Conservation (phyloP, 2,329 filamentous ascomycete species). For the Aurifilum marmelostoma region DNA sequence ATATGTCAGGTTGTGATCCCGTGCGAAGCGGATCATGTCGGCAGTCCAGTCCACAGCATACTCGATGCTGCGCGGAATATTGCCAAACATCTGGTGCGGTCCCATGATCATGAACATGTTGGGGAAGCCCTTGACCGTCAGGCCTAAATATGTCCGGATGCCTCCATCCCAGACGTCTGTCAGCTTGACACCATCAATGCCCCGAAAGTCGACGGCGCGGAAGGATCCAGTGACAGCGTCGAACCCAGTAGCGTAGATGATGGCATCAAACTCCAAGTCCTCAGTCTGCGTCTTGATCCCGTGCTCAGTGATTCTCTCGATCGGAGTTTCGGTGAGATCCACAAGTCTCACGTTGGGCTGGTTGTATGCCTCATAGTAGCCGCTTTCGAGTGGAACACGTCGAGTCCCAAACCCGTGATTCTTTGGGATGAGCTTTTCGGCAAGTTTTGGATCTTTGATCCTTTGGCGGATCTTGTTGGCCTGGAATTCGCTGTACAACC, state of each 20-base stretch:
- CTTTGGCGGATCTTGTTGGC: slow-evolving; percentile 40
- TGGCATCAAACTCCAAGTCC: slow-evolving; percentile 12
- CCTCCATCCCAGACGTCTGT: slow-evolving; percentile 23
- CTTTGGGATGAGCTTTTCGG: slow-evolving; percentile 44
- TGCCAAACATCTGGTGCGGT: slow-evolving; percentile 49
- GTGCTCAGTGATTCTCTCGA: slow-evolving; percentile 32
- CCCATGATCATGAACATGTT: slow-evolving; percentile 49
- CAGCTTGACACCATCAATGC: background rate
- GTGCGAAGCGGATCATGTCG: slow-evolving; percentile 40
- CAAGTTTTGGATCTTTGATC: slow-evolving; percentile 42
- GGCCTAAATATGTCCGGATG: slow-evolving; percentile 28
- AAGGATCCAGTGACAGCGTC: slow-evolving; percentile 44
- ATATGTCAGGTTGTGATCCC: slow-evolving; percentile 39
- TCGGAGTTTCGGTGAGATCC: slow-evolving; percentile 34
- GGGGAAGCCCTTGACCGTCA: slow-evolving; percentile 28
- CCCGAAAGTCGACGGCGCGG: background rate
- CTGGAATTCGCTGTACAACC: slow-evolving; percentile 41
- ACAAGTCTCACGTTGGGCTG: slow-evolving; percentile 39
- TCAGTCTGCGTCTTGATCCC: slow-evolving; percentile 33
- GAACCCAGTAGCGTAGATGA: slow-evolving; percentile 45
- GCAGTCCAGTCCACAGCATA: slow-evolving; percentile 46
- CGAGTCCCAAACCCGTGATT: slow-evolving; percentile 44
- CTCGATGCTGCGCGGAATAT: slow-evolving; percentile 47
- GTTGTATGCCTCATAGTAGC: slow-evolving; percentile 42
- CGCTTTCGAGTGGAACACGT: slow-evolving; percentile 32